Evolutionary conservation across 1,284 basidiomycete species (phyloP).

Genomic region (Sphaerobolus stellatus): DNA sequence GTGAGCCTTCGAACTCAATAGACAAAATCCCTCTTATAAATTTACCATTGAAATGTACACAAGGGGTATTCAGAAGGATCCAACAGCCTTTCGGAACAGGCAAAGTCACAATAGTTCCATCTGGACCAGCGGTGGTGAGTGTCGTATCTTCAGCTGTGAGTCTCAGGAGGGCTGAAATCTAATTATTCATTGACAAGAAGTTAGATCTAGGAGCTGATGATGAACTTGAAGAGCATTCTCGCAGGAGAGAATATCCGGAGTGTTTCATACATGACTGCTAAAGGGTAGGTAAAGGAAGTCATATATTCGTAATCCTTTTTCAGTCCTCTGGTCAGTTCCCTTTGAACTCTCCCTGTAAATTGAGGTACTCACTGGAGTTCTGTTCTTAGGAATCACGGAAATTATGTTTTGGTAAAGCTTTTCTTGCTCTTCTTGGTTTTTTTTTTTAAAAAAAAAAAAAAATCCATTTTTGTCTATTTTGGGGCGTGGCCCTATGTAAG

Average conservation of each 20-base stretch:
- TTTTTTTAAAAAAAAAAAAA: too few species aligned
- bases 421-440: constrained; percentile 36
- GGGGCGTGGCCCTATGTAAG: too few species aligned
- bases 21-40: neutral
- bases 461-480: too few species aligned
- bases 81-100: constrained; percentile 45
- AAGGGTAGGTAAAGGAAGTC: neutral
- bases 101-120: constrained; percentile 39
- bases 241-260: constrained; percentile 34
- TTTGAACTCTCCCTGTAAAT: neutral
- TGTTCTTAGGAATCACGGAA: neutral
- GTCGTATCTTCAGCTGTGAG: constrained; percentile 45
- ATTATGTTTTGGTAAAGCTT: constrained; percentile 16
- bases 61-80: constrained; percentile 42
- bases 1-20: neutral
- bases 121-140: constrained; percentile 28
- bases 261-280: constrained; percentile 26
- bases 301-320: neutral
- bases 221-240: too few species aligned
- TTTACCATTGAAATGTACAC: constrained; percentile 48
- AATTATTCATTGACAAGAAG: too few species aligned
- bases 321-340: neutral
- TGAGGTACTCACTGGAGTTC: neutral
- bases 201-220: too few species aligned
- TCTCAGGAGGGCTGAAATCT: constrained; percentile 52